Base-by-base conservation (phyloP, 345 rosid genomes). In the Ceriops tagal region DNA sequence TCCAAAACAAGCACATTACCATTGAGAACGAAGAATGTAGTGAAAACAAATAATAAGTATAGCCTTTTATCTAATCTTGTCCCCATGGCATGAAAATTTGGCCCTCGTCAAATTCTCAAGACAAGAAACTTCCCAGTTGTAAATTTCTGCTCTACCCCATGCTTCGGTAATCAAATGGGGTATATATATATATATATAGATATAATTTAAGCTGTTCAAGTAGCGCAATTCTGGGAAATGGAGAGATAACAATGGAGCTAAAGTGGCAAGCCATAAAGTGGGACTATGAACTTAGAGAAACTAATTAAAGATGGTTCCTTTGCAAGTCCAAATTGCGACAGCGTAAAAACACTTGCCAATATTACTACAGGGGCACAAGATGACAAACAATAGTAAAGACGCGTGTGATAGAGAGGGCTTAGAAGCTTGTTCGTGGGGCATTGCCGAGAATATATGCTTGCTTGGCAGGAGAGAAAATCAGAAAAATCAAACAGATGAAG, bases 401-500 rank as follows among this genome's bases (percentile, higher is more conserved):
- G 16, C 39, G 71, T 5, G 24, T 22, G 6, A 66, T 11, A 34
- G 46, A 66, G 39, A 18, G 1, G 30, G 9, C 47, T 46, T 8
- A 31, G 15, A 59, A 47, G 58, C 31, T 69, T 51, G 28, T 60
- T 49, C 52, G n/a, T 21, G 16, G 34, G 52, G 52, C 20, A 24
- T 43, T 39, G 57, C 28, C 6, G 43, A 64, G 86, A 79, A 83
- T 77, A 77, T 65, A 61, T 74, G 80, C 78, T 79, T 79, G 80
- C 86, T 79, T 83, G 70, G 53, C 18, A 32, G 32, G 49, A 53
- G 76, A 79, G 83, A 66, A 76, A 82, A 31, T 66, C 18, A 77
- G 81, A 62, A 76, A 79, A 31, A 66, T 30, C 7, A 24, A 53
- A 64, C 18, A 52, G 66, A 43, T 6, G 8, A 5, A 53, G 15